Evolutionary conservation across 1,284 basidiomycete genomes (phyloP).

Genomic region (Pyrrhoderma noxium): DNA sequence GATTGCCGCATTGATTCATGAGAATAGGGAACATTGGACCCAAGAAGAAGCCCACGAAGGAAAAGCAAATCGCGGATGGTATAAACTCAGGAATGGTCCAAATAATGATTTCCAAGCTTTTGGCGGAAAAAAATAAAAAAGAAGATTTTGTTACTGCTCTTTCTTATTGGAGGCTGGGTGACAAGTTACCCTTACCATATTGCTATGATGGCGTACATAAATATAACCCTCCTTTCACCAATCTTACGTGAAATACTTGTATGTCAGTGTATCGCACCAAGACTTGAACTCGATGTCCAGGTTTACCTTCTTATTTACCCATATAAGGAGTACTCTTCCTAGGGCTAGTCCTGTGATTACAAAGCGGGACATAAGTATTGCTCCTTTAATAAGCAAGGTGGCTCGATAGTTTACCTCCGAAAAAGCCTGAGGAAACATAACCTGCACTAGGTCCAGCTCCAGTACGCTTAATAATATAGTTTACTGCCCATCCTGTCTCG

Average conservation of each 20-base stretch:
- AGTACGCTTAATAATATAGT: conserved; percentile 43
- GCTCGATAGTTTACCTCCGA: conserved; percentile 36
- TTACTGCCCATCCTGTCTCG: conserved; percentile 52
- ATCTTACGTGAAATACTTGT: no score
- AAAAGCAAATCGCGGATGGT: conserved; percentile 31
- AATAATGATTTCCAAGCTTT: conserved; percentile 29
- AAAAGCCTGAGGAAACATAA: conserved; percentile 49
- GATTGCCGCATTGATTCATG: conserved; percentile 48
- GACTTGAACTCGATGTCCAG: no score
- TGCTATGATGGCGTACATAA: conserved; percentile 42
- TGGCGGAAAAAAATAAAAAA: neutral
- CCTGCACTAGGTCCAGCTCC: conserved; percentile 41
- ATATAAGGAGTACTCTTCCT: conserved; percentile 49
- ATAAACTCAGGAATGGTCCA: conserved; percentile 30
- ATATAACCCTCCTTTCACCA: conserved; percentile 46
- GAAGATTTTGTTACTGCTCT: neutral
- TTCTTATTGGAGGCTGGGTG: neutral
- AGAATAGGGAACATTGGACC: conserved; percentile 63
- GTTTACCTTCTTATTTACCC: conserved; percentile 53
- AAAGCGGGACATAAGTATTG: neutral
- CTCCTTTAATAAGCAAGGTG: neutral
- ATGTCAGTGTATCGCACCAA: no score
- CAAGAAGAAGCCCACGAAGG: conserved; percentile 35
- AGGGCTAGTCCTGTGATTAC: conserved; percentile 42
- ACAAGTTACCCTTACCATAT: no score